Conservation (phyloP, 2,329 filamentous ascomycete genomes). For the Diatrype stigma region DNA sequence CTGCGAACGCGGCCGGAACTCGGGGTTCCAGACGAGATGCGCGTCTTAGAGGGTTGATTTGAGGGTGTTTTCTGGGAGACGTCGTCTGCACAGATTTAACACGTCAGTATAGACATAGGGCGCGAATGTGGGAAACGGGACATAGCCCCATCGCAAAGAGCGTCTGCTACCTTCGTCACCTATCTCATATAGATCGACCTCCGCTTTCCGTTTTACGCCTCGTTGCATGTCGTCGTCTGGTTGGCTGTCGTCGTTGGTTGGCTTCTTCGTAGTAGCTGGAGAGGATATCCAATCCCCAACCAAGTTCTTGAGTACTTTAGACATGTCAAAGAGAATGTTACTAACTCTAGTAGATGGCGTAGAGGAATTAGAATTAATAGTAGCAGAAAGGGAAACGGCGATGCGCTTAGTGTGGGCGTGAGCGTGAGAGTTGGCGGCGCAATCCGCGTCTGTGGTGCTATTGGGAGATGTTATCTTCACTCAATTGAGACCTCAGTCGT, state of each 20-base stretch:
- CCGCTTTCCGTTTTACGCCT: conserved; percentile 24
- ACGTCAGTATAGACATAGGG: conserved; percentile 2
- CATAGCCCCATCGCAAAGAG: neutral
- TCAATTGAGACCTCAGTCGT: neutral
- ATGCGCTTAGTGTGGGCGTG: too few relatives aligned
- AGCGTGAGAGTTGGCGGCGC: neutral
- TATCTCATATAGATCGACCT: conserved; percentile 23
- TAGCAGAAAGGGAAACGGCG: neutral
- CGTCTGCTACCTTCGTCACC: conserved; percentile 16
- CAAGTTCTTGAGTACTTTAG: neutral
- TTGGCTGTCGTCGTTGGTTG: neutral
- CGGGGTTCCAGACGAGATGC: conserved; percentile 19
- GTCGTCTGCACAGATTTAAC: conserved; percentile 12
- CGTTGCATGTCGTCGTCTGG: conserved; percentile 1
- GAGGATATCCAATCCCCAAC: neutral
- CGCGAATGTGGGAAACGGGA: neutral
- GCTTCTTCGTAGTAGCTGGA: neutral
- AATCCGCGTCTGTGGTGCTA: neutral
- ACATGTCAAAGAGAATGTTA: neutral
- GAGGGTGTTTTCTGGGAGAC: conserved; percentile 13
- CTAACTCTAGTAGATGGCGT: neutral
- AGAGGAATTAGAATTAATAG: neutral
- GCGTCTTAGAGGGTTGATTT: conserved; percentile 16
- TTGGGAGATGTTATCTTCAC: neutral
- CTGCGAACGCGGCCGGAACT: conserved; percentile 11